These are phyloP conservation scores for Forsythia suspensa DNA, from an alignment of 257 asterid species.

Conservation along the genomic window DNA sequence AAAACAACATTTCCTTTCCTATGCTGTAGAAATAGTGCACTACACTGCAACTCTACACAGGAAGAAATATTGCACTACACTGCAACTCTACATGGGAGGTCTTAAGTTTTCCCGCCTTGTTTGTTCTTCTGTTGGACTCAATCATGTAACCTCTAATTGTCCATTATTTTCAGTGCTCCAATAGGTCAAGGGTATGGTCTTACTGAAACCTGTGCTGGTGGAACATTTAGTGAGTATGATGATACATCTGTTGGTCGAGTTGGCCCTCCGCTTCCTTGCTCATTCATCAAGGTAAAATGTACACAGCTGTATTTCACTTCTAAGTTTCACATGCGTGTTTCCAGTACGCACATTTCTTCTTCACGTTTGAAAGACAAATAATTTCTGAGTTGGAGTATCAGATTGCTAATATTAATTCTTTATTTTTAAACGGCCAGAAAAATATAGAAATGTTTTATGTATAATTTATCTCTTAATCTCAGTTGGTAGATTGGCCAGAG, in stretches of 20 bases:
- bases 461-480: conserved; percentile 22
- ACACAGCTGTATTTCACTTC: conserved; percentile 10
- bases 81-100: neutral
- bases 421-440: neutral
- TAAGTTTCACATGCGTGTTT: neutral
- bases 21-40: neutral
- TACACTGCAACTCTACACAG: neutral
- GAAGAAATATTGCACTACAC: neutral
- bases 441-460: neutral
- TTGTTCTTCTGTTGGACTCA: neutral
- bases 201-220: conserved; percentile 99
- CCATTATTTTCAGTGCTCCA: conserved; percentile 67
- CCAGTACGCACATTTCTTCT: neutral
- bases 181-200: conserved; percentile 99
- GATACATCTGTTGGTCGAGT: conserved; percentile 99
- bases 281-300: conserved; percentile 70
- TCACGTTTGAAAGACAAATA: neutral
- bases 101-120: neutral
- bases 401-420: neutral
- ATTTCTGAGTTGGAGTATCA: neutral
- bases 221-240: conserved; percentile 89
- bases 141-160: conserved; percentile 10
- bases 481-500: conserved; percentile 96
- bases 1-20: neutral
- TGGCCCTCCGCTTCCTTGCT: conserved; percentile 93